A percentile compares a stretch with the other conserved stretches of the same genome.
Conservation (phyloP, 441 rosid species). For the Croton setiger region DNA sequence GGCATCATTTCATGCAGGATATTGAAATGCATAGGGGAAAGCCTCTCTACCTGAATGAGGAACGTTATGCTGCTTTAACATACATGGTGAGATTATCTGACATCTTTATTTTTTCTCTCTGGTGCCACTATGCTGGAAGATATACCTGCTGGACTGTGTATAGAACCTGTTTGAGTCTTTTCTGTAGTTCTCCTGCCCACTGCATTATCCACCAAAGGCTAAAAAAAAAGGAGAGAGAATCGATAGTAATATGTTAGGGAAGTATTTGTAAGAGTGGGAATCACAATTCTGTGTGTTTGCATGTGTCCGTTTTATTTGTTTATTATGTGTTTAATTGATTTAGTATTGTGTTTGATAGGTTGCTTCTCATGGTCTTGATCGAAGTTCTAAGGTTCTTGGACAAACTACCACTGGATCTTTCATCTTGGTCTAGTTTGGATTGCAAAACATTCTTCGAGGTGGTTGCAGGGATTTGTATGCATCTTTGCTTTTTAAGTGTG, state of each 20-base stretch:
- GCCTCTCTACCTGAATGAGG: slow-evolving; percentile 87
- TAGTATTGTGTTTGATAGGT: slow-evolving; percentile 41
- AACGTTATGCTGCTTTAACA: slow-evolving; percentile 86
- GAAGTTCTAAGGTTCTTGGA: slow-evolving; percentile 70
- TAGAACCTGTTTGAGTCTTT: background rate
- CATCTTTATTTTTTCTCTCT: background rate
- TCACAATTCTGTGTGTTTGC: background rate
- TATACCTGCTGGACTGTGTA: background rate
- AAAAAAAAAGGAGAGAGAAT: background rate
- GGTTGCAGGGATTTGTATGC: background rate
- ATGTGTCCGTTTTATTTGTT: background rate
- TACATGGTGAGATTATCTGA: slow-evolving; percentile 56
- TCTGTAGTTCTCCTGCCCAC: background rate
- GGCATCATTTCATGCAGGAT: slow-evolving; percentile 50
- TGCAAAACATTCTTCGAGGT: slow-evolving; percentile 6
- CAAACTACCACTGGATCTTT: slow-evolving; percentile 63
- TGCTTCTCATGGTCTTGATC: slow-evolving; percentile 95
- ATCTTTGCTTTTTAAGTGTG: background rate
- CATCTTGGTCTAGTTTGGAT: slow-evolving; percentile 38
- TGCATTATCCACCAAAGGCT: background rate
- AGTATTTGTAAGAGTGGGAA: background rate
- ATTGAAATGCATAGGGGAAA: slow-evolving; percentile 74
- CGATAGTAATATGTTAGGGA: background rate
- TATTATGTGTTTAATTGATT: background rate
- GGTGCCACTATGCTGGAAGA: background rate